Evolutionary conservation across 2,329 filamentous ascomycete species (phyloP).

Genomic region (Byssothecium circinans): DNA sequence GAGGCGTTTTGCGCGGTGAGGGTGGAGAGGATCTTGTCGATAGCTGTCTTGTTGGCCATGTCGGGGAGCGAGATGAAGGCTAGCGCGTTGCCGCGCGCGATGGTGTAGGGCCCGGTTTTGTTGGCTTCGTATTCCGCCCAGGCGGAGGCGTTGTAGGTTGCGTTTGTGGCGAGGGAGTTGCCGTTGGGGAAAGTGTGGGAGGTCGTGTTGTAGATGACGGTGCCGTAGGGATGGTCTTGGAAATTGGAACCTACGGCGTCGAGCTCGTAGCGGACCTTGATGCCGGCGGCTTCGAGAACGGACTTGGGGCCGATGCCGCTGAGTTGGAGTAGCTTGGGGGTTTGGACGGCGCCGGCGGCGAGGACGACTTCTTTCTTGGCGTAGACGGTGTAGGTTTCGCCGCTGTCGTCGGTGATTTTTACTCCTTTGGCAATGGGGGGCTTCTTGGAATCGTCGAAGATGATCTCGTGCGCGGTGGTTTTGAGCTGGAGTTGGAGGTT

Average conservation of each 20-base stretch:
- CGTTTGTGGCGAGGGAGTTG: constrained; percentile 20
- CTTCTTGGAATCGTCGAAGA: constrained; percentile 22
- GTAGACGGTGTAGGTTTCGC: constrained; percentile 20
- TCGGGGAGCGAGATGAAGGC: constrained; percentile 31
- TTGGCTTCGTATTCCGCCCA: constrained; percentile 28
- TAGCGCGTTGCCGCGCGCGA: constrained; percentile 28
- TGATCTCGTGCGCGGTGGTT: constrained; percentile 22
- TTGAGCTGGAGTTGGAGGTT: constrained; percentile 35
- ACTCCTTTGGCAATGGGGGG: constrained; percentile 28
- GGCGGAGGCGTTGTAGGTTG: constrained; percentile 31
- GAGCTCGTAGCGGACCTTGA: constrained; percentile 27
- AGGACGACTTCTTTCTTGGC: constrained; percentile 58
- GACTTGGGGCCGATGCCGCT: constrained; percentile 35
- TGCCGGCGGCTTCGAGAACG: constrained; percentile 29
- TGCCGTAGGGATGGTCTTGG: constrained; percentile 36
- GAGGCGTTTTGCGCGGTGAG: not conserved
- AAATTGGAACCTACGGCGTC: constrained; percentile 39
- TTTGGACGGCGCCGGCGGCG: constrained; percentile 59
- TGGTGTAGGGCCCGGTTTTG: constrained; percentile 31
- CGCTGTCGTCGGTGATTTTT: constrained; percentile 23
- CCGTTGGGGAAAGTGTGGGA: constrained; percentile 26
- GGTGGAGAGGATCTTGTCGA: not conserved
- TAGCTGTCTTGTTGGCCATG: constrained; percentile 22
- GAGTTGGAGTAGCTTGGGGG: constrained; percentile 55
- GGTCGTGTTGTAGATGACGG: constrained; percentile 22